Percentiles rank a stretch among this genome's conserved stretches.
These are phyloP conservation scores for Linanthus parryae DNA, from an alignment of 148 eudicot species.

Conservation along the genomic window DNA sequence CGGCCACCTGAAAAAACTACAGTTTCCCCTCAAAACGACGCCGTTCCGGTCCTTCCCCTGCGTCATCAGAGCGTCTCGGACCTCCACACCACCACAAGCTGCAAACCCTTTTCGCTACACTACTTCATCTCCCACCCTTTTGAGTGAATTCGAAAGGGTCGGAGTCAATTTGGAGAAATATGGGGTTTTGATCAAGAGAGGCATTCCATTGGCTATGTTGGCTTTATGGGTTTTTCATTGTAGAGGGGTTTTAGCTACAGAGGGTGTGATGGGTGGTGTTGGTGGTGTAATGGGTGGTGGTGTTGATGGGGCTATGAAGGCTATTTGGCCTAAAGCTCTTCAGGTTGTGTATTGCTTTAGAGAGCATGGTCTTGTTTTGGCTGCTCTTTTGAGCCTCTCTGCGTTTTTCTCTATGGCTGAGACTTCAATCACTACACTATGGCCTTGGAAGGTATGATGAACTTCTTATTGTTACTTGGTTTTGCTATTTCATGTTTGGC, in stretches of 20 bases:
- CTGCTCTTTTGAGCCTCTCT: slow-evolving; percentile 66
- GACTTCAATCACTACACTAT: slow-evolving; percentile 89
- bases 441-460: slow-evolving; percentile 99
- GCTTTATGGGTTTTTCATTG: slow-evolving; percentile 47
- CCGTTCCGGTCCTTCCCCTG: too few relatives aligned
- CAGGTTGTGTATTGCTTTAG: slow-evolving; percentile 59
- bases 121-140: too few relatives aligned
- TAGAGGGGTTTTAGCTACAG: slow-evolving; percentile 47
- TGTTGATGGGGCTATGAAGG: slow-evolving; percentile 22
- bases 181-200: slow-evolving; percentile 32
- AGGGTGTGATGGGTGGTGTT: slow-evolving; percentile 40
- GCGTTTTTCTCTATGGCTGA: slow-evolving; percentile 97
- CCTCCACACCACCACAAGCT: too few relatives aligned
- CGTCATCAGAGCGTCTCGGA: too few relatives aligned
- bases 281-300: too few relatives aligned
- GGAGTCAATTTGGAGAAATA: slow-evolving; percentile 24
- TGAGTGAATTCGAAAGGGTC: too few relatives aligned
- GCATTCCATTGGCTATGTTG: slow-evolving; percentile 21
- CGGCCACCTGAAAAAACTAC: too few relatives aligned
- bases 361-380: slow-evolving; percentile 78
- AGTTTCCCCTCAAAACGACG: too few relatives aligned
- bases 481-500: too few relatives aligned
- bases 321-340: slow-evolving; percentile 66
- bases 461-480: too few relatives aligned
- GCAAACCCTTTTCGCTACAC: too few relatives aligned